Evolutionary conservation across 257 asterid species (phyloP), one percentile per base, ranked within the genome.

Genomic region (Sherardia arvensis): DNA sequence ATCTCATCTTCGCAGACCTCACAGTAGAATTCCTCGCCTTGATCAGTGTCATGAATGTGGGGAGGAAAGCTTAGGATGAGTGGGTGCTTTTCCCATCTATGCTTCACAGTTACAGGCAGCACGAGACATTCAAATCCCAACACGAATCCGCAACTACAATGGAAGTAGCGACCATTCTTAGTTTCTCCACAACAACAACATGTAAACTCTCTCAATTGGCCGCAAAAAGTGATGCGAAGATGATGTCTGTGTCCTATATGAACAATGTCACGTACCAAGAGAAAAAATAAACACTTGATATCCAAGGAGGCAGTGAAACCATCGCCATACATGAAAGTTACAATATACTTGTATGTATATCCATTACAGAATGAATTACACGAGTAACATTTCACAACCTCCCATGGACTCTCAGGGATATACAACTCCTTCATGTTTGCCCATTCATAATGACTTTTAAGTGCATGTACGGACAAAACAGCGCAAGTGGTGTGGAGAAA

Each of bases 1-100:
- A 66, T 66, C 29, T 54, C 53, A 22, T 56, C 61, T 23, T 65
- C 69, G 15, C 69, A 65, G 12, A 65, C 12, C 7, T 67, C 71
- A 8, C 71, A 56, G 3, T 33, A 36, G 58, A 67, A 25, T 25
- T 67, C 29, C 7, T 57, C 64, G 7, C 17, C 47, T 12, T 1
- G 17, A 38, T 38, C 47, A 64, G 65, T 21, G n/a, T 53, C 15
- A 45, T 65, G 10, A 3, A 3, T n/a, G 7, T 8, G 30, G 11
- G 58, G 58, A 6, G 57, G 64, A 40, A 23, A 56, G 4, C 47
- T 23, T 20, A 57, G 30, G 29, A 36, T 1, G 1, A 58, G 57
- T 4, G 14, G n/a, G 27, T 66, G 58, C 5, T 26, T 26, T 22
- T 57, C 64, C 64, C 63, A 55, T 15, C 55, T 38, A 36, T 66